These are phyloP conservation scores for Terfezia claveryi DNA, from an alignment of 495 filamentous ascomycete genomes.

Conservation along the genomic window DNA sequence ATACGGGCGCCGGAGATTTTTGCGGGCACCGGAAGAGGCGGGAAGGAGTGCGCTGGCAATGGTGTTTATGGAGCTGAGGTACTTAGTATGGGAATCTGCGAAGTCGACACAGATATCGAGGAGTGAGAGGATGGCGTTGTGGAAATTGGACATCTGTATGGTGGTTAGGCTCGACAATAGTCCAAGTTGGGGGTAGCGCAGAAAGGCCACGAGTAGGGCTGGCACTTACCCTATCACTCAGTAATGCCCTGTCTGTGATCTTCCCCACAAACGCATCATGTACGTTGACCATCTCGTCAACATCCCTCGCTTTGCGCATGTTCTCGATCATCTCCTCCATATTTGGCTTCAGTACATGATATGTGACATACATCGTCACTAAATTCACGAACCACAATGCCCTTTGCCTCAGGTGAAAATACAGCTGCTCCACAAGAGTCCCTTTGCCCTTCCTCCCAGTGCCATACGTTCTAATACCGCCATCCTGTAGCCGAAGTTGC, in stretches of 20 bases:
- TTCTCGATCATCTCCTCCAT: slow-evolving; percentile 28
- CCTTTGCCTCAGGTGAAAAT: slow-evolving; percentile 42
- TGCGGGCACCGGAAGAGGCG: too few species aligned
- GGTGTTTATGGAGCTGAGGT: too few species aligned
- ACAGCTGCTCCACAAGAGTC: slow-evolving; percentile 21
- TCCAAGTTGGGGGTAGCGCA: too few species aligned
- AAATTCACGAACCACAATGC: slow-evolving; percentile 61
- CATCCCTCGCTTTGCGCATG: slow-evolving; percentile 41
- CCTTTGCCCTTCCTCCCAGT: slow-evolving; percentile 4
- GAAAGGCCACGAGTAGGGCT: too few species aligned
- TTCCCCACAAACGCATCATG: slow-evolving; percentile 41
- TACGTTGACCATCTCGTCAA: slow-evolving; percentile 57
- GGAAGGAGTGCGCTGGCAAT: too few species aligned
- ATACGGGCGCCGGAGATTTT: slow-evolving; percentile 8
- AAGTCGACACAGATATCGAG: too few species aligned
- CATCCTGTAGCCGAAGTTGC: slow-evolving; percentile 27
- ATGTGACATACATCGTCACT: slow-evolving; percentile 51
- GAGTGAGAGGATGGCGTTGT: too few species aligned
- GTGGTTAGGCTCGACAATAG: too few species aligned
- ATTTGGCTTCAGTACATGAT: slow-evolving; percentile 41
- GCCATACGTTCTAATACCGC: slow-evolving; percentile 2
- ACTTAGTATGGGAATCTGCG: too few species aligned
- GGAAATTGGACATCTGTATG: too few species aligned
- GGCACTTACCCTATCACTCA: slow-evolving; percentile 22
- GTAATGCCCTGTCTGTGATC: slow-evolving; percentile 41